Percentiles rank a stretch among this genome's conserved stretches.
These are phyloP conservation scores for Pestalotiopsis sp. DNA, from an alignment of 2,329 filamentous ascomycete genomes.

Conservation along the genomic window DNA sequence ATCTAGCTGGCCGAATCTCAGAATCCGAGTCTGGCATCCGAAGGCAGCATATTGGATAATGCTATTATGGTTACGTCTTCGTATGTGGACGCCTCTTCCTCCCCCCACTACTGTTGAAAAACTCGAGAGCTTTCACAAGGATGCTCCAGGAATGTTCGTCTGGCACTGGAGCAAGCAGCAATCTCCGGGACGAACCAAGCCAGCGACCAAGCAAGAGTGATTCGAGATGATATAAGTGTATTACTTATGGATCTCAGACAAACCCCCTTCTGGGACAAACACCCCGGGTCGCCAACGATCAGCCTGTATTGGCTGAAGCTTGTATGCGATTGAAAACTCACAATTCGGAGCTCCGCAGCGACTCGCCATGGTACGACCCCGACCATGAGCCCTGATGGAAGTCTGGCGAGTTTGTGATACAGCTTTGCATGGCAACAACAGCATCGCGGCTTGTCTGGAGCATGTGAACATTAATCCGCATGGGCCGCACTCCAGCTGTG, in stretches of 20 bases:
- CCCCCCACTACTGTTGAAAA: not conserved
- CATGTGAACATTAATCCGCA: not conserved
- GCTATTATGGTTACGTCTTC: not conserved
- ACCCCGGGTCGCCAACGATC: not conserved
- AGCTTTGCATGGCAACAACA: not conserved
- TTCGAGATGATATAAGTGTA: not conserved
- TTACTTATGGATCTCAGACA: not conserved
- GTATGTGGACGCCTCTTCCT: not conserved
- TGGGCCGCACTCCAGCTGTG: not conserved
- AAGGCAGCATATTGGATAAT: not conserved
- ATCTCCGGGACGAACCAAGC: slow-evolving; percentile 1
- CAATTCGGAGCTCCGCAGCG: not conserved
- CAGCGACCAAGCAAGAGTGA: not conserved
- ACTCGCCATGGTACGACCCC: not conserved
- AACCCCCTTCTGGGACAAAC: not conserved
- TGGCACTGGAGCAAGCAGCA: not conserved
- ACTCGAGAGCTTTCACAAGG: not conserved
- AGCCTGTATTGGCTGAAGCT: not conserved
- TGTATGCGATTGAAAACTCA: not conserved
- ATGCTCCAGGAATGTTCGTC: not conserved
- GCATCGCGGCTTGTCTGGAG: not conserved
- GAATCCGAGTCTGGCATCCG: not conserved
- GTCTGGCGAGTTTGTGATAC: not conserved
- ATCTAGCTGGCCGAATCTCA: too few relatives aligned
- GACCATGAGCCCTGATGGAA: not conserved